A percentile compares a stretch with the other conserved stretches of the same genome.
Conservation (phyloP, 164 flowering plant species). For the Stephania yunnanensis region DNA sequence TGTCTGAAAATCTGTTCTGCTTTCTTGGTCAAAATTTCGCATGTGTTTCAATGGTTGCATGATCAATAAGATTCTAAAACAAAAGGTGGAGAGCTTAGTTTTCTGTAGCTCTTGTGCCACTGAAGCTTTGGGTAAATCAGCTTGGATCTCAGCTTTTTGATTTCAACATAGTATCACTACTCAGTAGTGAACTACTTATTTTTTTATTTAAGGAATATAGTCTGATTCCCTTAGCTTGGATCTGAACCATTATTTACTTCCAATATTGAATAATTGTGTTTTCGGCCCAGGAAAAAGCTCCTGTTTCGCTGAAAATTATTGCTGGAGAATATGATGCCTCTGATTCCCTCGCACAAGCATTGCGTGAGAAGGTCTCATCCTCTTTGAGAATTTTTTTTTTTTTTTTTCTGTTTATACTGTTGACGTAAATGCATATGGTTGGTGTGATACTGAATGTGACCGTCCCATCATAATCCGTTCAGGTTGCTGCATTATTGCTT, state of each 20-base stretch:
- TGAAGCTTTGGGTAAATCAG: too few species aligned
- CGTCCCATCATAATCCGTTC: slow-evolving; percentile 10
- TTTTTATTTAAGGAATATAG: neutral
- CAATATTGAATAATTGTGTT: neutral
- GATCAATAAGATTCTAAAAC: too few species aligned
- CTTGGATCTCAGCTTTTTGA: too few species aligned
- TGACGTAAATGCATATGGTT: neutral
- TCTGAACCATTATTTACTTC: neutral
- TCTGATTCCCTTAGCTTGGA: neutral
- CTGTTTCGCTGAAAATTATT: slow-evolving; percentile 13
- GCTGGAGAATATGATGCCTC: slow-evolving; percentile 37
- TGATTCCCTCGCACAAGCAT: slow-evolving; percentile 67
- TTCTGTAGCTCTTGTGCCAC: too few species aligned
- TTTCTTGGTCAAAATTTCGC: too few species aligned
- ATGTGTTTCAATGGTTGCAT: too few species aligned
- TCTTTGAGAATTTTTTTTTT: neutral
- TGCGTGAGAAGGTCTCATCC: slow-evolving; percentile 79
- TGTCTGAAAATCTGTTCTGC: too few species aligned
- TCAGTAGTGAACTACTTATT: too few species aligned
- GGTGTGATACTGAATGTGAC: neutral
- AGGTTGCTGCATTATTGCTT: slow-evolving; percentile 79
- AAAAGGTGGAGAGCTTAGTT: too few species aligned
- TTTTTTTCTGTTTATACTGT: neutral
- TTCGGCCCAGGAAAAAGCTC: slow-evolving; percentile 28
- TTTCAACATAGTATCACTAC: too few species aligned